Percentiles rank a stretch among this genome's conserved stretches.
phyloP scores from a whole-genome alignment of 129 eudicot genomes.

The Dittrichia graveolens region DNA sequence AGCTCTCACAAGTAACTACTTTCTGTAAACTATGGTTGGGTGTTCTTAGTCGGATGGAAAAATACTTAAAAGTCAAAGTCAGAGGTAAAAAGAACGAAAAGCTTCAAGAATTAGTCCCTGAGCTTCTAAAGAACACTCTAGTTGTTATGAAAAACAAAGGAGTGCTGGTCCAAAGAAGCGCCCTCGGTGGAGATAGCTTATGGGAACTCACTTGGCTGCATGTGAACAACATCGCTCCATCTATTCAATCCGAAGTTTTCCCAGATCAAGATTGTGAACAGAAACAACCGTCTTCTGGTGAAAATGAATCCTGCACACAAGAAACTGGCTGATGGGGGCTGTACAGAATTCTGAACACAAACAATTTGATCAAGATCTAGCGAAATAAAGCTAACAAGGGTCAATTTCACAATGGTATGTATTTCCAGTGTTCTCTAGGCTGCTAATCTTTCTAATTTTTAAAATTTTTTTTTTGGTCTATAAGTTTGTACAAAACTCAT shows the following conservation, averaged over 20 bases:
- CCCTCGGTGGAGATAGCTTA: slow-evolving; percentile 76
- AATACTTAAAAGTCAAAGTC: slow-evolving; percentile 60
- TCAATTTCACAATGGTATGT: slow-evolving; percentile 17
- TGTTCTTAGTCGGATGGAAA: slow-evolving; percentile 72
- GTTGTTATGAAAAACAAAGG: slow-evolving; percentile 69
- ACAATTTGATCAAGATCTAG: background rate
- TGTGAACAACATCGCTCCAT: slow-evolving; percentile 64
- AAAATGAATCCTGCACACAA: slow-evolving; percentile 27
- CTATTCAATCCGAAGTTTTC: slow-evolving; percentile 60
- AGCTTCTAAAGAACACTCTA: slow-evolving; percentile 64
- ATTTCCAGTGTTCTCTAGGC: slow-evolving; percentile 11
- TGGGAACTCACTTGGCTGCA: slow-evolving; percentile 88
- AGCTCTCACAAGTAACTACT: slow-evolving; percentile 61
- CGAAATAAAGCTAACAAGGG: slow-evolving; percentile 31
- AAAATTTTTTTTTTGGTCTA: background rate
- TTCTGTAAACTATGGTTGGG: slow-evolving; percentile 81
- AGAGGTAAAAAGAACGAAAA: slow-evolving; percentile 66
- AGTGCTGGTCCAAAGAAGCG: slow-evolving; percentile 61
- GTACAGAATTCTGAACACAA: slow-evolving; percentile 16
- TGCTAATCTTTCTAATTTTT: background rate
- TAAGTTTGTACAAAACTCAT: slow-evolving; percentile 19
- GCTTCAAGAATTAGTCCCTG: slow-evolving; percentile 75
- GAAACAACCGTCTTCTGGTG: slow-evolving; percentile 21
- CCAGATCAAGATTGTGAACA: slow-evolving; percentile 52
- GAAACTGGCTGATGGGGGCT: slow-evolving; percentile 21